Evolutionary conservation across 2,329 filamentous ascomycete species (phyloP), one percentile per base, ranked within the genome.

Genomic region (Fusarium annulatum): DNA sequence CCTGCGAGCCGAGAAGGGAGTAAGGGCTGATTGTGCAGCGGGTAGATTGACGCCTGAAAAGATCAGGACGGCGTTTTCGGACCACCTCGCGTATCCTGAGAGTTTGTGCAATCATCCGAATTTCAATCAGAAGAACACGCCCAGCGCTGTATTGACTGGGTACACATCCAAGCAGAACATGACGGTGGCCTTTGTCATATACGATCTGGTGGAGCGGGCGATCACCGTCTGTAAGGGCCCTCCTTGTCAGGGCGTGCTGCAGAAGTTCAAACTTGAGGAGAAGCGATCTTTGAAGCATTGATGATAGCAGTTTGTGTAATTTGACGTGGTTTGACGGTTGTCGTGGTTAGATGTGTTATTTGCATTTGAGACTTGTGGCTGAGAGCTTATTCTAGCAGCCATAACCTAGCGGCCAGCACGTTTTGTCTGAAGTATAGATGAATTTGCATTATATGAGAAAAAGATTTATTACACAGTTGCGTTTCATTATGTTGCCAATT

Each of bases 401-500:
- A 28, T 2, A 7, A 28, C 26, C 7, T 7, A 7, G 10, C 4
- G 30, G 30, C 10, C 4, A 30, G 30, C 3, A 30, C 10, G 11
- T 30, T 3, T 30, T 30, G 3, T 30, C 30, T 3, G 3, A 30
- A 30, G 3, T 11, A 30, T 30, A 9, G 30, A 30, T 26, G 14
- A 14, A 14, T 28, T 14, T 19, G 23, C 1, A 14, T 19, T 19
- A 19, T 6, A 28, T 14, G 7, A 46, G 16, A 14, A 26, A 12
- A 14, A 33, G 9, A 8, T 9, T 12, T 11, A 7, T 16, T 11
- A 6, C 5, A n/a, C 5, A 26, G 5, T 16, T 21, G 12, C 2
- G 6, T 12, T 21, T 38, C 14, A 28, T 1, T 4, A 23, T 38
- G 0, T 11, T 21, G 4, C 9, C 7, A 7, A 2, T 9, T 9